Percentiles rank a stretch among this genome's conserved stretches.
phyloP scores from a whole-genome alignment of 1,284 basidiomycete species.

The Cystobasidium pallidum region DNA sequence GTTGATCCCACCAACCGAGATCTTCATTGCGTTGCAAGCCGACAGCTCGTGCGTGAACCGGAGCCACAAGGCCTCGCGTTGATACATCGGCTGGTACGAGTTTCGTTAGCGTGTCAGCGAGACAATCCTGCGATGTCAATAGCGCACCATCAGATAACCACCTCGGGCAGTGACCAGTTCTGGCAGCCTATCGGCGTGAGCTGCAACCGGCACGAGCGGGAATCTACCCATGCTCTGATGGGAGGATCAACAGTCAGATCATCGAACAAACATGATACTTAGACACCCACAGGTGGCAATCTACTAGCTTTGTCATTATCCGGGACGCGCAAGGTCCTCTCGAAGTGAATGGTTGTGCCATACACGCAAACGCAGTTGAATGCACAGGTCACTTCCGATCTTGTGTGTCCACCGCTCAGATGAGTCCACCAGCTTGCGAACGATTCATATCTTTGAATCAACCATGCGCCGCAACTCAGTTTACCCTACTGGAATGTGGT shows the following conservation, averaged over 20 bases:
- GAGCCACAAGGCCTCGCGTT: conserved; percentile 46
- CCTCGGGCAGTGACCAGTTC: conserved; percentile 17
- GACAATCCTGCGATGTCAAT: not conserved
- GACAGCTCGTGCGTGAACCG: not conserved
- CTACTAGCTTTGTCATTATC: conserved; percentile 25
- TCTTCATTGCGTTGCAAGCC: conserved; percentile 21
- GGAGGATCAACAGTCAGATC: not conserved
- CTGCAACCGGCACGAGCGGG: conserved; percentile 27
- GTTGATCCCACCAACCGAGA: conserved; percentile 38
- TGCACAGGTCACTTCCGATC: not conserved
- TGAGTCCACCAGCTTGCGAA: conserved; percentile 24
- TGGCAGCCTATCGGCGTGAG: conserved; percentile 15
- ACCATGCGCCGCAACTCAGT: not conserved
- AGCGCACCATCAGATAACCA: conserved; percentile 22
- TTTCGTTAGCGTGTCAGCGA: not conserved
- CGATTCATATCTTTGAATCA: conserved; percentile 6
- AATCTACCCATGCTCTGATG: conserved; percentile 35
- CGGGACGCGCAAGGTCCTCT: conserved; percentile 44
- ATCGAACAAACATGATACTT: not conserved
- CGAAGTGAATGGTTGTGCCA: conserved; percentile 17
- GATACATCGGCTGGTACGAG: conserved; percentile 20
- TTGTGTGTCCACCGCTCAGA: not conserved
- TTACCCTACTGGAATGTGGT: not conserved
- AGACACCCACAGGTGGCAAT: conserved; percentile 40
- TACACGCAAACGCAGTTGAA: not conserved